Base-by-base conservation (phyloP, 495 filamentous ascomycete species). In the Opeltia flavorubescens region DNA sequence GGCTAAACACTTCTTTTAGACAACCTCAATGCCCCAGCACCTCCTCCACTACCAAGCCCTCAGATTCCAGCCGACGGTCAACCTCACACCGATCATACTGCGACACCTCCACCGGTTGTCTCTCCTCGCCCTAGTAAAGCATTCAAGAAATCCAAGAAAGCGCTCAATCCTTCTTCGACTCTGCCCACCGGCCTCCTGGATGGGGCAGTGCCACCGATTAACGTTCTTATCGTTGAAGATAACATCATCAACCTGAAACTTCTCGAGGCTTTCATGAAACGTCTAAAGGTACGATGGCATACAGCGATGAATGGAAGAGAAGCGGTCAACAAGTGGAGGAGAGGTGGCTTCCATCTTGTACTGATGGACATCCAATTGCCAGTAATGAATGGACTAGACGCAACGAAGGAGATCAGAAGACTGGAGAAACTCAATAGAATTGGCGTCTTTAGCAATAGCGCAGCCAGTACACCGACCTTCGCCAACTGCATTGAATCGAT, bases 361-460 rank as follows among this genome's bases (percentile, higher is more conserved):
- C 65, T 98, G 46, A 98, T 98, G 91, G 91, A 98, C 62, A 96
- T 98, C 54, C 91, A 98, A 57, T 68, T 98, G 45, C 91, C 91
- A 1, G 84, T 96, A 48, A 98, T 98, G 91, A 94, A 80, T 55
- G 91, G 91, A 1, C 62, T 98, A 46, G 86, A 95, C 44, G 91
- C 91, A n/a, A 96, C 91, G 0, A 88, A 88, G 53, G 91, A 98
- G 67, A 98, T 98, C 41, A 73, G 91, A 50, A 68, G 93, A 44
- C 64, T 98, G 35, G 91, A 98, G 62, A 74, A 84, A 30, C 71
- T 89, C 35, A 96, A 95, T 57, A 80, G 75, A 25, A 91, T 96
- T 55, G 91, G 88, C 46, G 87, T 88, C 25, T 91, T 94, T 58
- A 71, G 71, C 4, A 69, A 69, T 15, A 48, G 47, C 48, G 55